Conservation (phyloP, 2,329 filamentous ascomycete genomes). For the Talaromyces pinophilus region DNA sequence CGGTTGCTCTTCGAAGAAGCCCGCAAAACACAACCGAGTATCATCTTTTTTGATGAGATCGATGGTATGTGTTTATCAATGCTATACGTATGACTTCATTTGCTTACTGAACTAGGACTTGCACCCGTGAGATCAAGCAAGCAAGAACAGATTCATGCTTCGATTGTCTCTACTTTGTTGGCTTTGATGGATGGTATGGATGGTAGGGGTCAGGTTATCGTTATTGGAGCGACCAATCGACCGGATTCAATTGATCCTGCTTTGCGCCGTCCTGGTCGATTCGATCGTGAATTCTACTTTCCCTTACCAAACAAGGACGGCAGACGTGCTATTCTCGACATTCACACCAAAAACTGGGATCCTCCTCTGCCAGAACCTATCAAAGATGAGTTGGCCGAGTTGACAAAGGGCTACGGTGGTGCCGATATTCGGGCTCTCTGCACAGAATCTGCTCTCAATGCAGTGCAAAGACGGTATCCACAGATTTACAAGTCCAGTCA, state of each 20-base stretch:
- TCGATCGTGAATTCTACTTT: slow-evolving; percentile 98
- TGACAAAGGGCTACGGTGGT: slow-evolving; percentile 95
- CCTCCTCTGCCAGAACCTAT: slow-evolving; percentile 71
- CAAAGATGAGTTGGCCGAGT: slow-evolving; percentile 76
- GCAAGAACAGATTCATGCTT: slow-evolving; percentile 97
- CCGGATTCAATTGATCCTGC: slow-evolving; percentile 96
- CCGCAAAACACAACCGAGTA: slow-evolving; percentile 91
- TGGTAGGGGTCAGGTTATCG: slow-evolving; percentile 94
- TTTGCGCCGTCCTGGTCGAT: slow-evolving; percentile 88
- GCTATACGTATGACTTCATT: not conserved
- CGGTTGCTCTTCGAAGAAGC: slow-evolving; percentile 94
- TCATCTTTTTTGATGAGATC: slow-evolving; percentile 99
- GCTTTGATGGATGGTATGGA: slow-evolving; percentile 98
- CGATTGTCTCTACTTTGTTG: slow-evolving; percentile 91
- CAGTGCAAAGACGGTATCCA: slow-evolving; percentile 91
- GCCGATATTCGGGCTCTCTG: slow-evolving; percentile 91
- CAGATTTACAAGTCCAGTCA: slow-evolving; percentile 92
- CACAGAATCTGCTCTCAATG: slow-evolving; percentile 92
- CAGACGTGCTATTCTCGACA: slow-evolving; percentile 84
- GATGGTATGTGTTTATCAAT: slow-evolving; percentile 62
- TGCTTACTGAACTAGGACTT: slow-evolving; percentile 51
- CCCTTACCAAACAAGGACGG: slow-evolving; percentile 80
- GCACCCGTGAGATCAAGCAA: slow-evolving; percentile 96
- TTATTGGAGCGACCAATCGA: slow-evolving; percentile 97
- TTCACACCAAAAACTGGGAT: slow-evolving; percentile 93